Percentiles rank a stretch among this genome's conserved stretches.
Conservation (phyloP, 2,329 filamentous ascomycete genomes). For the Fusarium proliferatum region DNA sequence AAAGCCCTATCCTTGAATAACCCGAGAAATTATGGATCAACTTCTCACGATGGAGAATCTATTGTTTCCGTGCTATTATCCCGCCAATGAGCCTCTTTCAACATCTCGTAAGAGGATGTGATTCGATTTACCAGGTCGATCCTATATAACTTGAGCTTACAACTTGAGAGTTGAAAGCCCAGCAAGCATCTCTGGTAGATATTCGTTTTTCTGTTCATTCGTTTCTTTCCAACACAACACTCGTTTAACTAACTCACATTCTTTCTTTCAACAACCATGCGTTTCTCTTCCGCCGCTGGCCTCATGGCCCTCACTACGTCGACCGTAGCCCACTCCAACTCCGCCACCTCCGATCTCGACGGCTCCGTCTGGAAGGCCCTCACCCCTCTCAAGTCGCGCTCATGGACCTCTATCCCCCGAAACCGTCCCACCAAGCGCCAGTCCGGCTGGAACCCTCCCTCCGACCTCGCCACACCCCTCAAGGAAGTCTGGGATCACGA, state of each 20-base stretch:
- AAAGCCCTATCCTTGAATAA: rapidly evolving
- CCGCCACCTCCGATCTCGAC: slow-evolving; percentile 44
- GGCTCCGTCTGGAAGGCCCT: slow-evolving; percentile 46
- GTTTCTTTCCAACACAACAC: background rate
- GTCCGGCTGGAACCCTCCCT: slow-evolving; percentile 46
- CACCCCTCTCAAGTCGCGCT: slow-evolving; percentile 22
- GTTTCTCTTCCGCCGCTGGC: slow-evolving; percentile 34
- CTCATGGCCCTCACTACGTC: slow-evolving; percentile 41
- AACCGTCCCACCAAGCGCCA: slow-evolving; percentile 46
- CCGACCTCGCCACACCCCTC: slow-evolving; percentile 39
- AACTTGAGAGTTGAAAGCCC: no score
- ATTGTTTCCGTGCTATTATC: slow-evolving; percentile 1
- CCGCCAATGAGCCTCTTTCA: slow-evolving; percentile 4
- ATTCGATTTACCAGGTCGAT: background rate
- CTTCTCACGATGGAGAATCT: background rate
- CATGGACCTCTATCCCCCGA: slow-evolving; percentile 9
- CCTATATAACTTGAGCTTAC: slow-evolving; percentile 21
- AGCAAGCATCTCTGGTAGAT: slow-evolving; percentile 23
- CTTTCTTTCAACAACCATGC: slow-evolving; percentile 35
- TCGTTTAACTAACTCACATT: slow-evolving; percentile 1
- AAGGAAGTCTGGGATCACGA: slow-evolving; percentile 49
- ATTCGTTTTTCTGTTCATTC: slow-evolving; percentile 12
- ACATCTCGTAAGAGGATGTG: background rate
- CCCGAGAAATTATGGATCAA: background rate
- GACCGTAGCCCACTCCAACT: slow-evolving; percentile 26